A percentile compares a stretch with the other conserved stretches of the same genome.
phyloP scores from a whole-genome alignment of 106 monocot species.

The Dendrobium officinale region DNA sequence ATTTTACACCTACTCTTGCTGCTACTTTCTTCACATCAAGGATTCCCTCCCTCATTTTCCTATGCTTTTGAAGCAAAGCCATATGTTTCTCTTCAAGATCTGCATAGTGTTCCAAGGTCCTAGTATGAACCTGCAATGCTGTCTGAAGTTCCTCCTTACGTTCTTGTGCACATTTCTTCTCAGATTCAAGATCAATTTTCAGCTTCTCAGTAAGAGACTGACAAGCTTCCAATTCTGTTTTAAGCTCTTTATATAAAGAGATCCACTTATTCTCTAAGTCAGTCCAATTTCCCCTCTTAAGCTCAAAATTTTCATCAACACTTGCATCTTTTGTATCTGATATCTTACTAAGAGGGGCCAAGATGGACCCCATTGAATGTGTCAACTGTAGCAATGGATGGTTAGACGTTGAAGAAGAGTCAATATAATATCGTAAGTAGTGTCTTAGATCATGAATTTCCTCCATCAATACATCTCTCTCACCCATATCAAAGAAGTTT shows the following conservation, averaged over 20 bases:
- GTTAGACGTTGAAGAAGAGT: constrained; percentile 25
- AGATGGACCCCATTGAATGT: constrained; percentile 8
- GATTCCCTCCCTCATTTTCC: constrained; percentile 68
- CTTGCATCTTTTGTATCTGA: too few species aligned
- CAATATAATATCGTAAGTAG: constrained; percentile 57
- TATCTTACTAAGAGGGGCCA: neutral
- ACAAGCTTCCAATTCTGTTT: constrained; percentile 53
- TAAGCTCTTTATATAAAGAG: constrained; percentile 61
- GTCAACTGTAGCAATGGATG: constrained; percentile 34
- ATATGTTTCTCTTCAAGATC: constrained; percentile 88
- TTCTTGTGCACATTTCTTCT: constrained; percentile 67
- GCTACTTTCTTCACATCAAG: constrained; percentile 65
- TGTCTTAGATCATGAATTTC: constrained; percentile 68
- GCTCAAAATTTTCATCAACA: constrained; percentile 22
- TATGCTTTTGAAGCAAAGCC: constrained; percentile 47
- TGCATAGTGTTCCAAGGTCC: constrained; percentile 81
- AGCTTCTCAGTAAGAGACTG: constrained; percentile 42
- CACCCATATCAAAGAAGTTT: constrained; percentile 63
- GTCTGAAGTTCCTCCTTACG: constrained; percentile 73
- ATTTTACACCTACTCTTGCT: constrained; percentile 54
- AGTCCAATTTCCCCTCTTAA: constrained; percentile 40
- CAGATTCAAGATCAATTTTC: constrained; percentile 64
- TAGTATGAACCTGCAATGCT: constrained; percentile 71
- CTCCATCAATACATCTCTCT: constrained; percentile 72
- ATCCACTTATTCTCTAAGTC: constrained; percentile 73